Conservation (phyloP, 73 alveolate genomes). For the Paramecium biaurelia region DNA sequence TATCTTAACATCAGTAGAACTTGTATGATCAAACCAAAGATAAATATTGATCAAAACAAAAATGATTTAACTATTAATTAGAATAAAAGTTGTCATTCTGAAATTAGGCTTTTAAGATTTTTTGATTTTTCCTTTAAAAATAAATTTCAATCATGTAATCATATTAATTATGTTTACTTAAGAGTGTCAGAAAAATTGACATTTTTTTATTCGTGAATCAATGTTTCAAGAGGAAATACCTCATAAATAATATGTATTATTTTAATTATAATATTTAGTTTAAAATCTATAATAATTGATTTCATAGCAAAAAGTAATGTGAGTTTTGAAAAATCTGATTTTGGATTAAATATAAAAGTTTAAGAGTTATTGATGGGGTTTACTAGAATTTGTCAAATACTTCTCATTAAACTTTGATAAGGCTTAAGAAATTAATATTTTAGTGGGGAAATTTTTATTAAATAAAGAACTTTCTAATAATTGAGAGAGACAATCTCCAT, state of each 20-base stretch:
- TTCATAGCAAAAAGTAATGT: neutral
- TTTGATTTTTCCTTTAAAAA: too few relatives aligned
- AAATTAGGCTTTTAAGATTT: too few relatives aligned
- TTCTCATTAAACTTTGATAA: neutral
- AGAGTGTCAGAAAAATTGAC: too few relatives aligned
- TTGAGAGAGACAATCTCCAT: neutral
- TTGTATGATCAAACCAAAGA: too few relatives aligned
- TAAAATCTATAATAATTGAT: neutral
- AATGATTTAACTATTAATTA: too few relatives aligned
- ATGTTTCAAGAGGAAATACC: neutral
- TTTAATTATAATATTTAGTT: neutral
- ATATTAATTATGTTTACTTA: too few relatives aligned
- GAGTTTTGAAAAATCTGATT: neutral
- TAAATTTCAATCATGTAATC: too few relatives aligned
- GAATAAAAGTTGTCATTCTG: too few relatives aligned
- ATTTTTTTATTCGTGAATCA: too few relatives aligned
- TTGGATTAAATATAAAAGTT: neutral
- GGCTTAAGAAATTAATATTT: neutral
- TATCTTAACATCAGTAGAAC: too few relatives aligned
- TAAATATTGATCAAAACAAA: too few relatives aligned
- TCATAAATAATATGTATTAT: neutral
- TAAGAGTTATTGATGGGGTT: neutral
- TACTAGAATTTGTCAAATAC: neutral
- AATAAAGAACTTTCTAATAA: neutral
- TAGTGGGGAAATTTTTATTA: neutral